Base-by-base conservation (phyloP, 1,284 basidiomycete species). In the Melampsora americana region DNA sequence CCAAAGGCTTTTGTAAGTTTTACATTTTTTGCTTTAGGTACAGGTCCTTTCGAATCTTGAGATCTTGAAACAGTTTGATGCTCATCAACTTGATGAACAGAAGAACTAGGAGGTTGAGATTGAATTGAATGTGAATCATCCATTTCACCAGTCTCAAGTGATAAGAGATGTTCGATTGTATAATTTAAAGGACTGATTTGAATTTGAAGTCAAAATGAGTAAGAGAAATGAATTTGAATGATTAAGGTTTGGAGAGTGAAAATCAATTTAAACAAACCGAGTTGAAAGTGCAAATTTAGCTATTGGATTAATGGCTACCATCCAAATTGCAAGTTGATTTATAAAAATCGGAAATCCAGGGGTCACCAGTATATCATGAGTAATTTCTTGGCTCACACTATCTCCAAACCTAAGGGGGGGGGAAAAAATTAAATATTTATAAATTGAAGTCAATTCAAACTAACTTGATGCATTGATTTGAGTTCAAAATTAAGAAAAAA, bases 381-480 rank as follows among this genome's bases (percentile, higher is more conserved):
- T 72, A 26, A 72, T 72, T 72, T 72, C 70, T 20, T 72, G 70
- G 46, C 70, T 72, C 26, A 72, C 70, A 64, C 46, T 42, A n/a
- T 72, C 62, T 32, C 70, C 70, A 65, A 72, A 72, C 70, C 70
- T 72, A 35, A 14, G 20, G n/a, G 18, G 32, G 28, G 32, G n/a
- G 1, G n/a, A 35, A 5, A 53, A 68, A 18, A 68, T 65, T n/a
- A n/a, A n/a, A n/a, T n/a, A n/a, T n/a, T n/a, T n/a, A 23, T 20
- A 61, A 28, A 61, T 11, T n/a, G n/a, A n/a, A n/a, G n/a, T n/a
- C n/a, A n/a, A n/a, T n/a, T n/a, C 35, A 35, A 35, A 35, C 11
- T 14, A 35, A 18, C 9, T 30, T 66, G 16, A 14, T 65, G 61
- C 18, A 1, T 30, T 4, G 7, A 28, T 67, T 50, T 16, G 26